Percentiles rank a stretch among this genome's conserved stretches.
Evolutionary conservation across 257 asterid genomes (phyloP).

Genomic region (Solanum bulbocastanum): DNA sequence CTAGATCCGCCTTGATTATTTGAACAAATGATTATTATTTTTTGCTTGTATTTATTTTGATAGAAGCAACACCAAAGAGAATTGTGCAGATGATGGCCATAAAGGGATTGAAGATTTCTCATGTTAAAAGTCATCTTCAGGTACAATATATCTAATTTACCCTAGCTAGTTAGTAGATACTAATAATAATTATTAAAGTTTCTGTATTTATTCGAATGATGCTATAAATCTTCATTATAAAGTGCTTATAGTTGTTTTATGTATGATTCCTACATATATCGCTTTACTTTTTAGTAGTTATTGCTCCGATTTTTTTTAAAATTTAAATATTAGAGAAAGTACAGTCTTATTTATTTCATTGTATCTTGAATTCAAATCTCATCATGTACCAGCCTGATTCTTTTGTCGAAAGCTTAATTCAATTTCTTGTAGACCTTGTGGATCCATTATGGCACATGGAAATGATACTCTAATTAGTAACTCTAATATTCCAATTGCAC

Average conservation of each 20-base stretch:
- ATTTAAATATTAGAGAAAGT: neutral
- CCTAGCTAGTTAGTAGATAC: neutral
- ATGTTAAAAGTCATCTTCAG: conserved; percentile 35
- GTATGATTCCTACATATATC: neutral
- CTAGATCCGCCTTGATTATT: neutral
- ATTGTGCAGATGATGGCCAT: conserved; percentile 24
- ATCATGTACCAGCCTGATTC: neutral
- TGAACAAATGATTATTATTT: neutral
- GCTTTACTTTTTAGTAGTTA: neutral
- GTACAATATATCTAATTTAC: neutral
- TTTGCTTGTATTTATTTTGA: neutral
- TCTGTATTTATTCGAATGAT: neutral
- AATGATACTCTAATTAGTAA: neutral
- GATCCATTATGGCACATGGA: neutral
- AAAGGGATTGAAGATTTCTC: conserved; percentile 23
- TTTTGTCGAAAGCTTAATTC: neutral
- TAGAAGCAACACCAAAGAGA: conserved; percentile 33
- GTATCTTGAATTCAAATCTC: neutral
- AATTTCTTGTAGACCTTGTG: neutral
- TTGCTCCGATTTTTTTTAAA: neutral
- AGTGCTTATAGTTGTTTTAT: neutral
- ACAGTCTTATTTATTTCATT: neutral
- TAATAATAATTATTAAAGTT: neutral
- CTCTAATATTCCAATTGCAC: neutral
- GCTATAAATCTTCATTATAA: neutral